Evolutionary conservation across 2,329 filamentous ascomycete genomes (phyloP).

Genomic region (Diaporthe amygdali): DNA sequence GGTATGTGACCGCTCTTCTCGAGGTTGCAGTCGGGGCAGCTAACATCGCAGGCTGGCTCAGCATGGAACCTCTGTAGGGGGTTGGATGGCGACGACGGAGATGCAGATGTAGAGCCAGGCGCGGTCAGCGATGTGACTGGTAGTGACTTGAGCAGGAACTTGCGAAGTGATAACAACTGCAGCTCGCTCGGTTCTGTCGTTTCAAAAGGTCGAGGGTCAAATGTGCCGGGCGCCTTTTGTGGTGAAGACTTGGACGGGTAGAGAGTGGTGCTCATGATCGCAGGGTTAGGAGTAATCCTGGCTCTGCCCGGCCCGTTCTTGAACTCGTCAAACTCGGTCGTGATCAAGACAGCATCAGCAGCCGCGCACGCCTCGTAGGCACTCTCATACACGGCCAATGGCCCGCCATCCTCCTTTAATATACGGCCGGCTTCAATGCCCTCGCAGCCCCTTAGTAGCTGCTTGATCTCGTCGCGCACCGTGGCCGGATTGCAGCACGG

Average conservation of each 20-base stretch:
- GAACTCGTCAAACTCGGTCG: slow-evolving; percentile 64
- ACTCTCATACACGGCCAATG: slow-evolving; percentile 52
- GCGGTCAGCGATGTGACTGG: neutral
- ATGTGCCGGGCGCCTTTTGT: slow-evolving; percentile 37
- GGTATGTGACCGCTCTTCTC: slow-evolving; percentile 49
- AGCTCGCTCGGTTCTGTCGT: slow-evolving; percentile 43
- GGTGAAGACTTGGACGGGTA: neutral
- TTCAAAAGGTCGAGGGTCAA: slow-evolving; percentile 54
- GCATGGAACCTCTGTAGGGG: slow-evolving; percentile 50
- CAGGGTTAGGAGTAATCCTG: neutral
- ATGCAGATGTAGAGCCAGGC: neutral
- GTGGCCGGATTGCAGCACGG: slow-evolving; percentile 62
- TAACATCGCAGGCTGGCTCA: slow-evolving; percentile 49
- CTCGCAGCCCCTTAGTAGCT: slow-evolving; percentile 39
- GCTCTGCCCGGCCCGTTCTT: slow-evolving; percentile 23
- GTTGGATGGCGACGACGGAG: slow-evolving; percentile 33
- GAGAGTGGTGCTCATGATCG: neutral
- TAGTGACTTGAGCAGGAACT: slow-evolving; percentile 45
- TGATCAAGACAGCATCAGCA: slow-evolving; percentile 57
- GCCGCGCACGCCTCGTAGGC: slow-evolving; percentile 54
- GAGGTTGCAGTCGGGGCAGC: slow-evolving; percentile 57
- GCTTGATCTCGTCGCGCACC: slow-evolving; percentile 55
- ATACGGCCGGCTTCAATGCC: slow-evolving; percentile 27
- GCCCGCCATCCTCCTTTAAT: slow-evolving; percentile 44
- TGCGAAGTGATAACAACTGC: slow-evolving; percentile 54